Evolutionary conservation across 441 rosid species (phyloP).

Genomic region (Erysimum cheiri): DNA sequence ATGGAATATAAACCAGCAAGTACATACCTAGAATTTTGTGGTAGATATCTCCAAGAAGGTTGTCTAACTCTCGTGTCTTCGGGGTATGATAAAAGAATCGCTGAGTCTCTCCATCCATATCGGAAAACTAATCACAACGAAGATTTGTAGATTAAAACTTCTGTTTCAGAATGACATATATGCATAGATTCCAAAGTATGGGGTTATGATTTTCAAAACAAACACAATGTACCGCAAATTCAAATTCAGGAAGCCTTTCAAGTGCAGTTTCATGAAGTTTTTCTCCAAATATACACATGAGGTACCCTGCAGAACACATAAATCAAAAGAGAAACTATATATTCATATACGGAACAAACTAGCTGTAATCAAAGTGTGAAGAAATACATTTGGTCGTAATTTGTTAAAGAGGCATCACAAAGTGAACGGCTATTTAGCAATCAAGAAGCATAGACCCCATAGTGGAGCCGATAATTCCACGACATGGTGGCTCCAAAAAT

Average conservation of each 20-base stretch:
- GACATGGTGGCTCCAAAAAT: conserved; percentile 8
- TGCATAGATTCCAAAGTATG: conserved; percentile 5
- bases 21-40: conserved; percentile 87
- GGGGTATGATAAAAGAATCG: conserved; percentile 87
- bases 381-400: conserved; percentile 7
- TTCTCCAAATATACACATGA: conserved; percentile 85
- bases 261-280: conserved; percentile 64
- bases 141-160: conserved; percentile 28
- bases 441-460: conserved; percentile 35
- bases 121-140: conserved; percentile 66
- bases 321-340: conserved; percentile 20
- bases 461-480: conserved; percentile 14
- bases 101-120: conserved; percentile 74
- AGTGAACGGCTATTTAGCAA: conserved; percentile 24
- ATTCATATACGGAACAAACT: conserved; percentile 14
- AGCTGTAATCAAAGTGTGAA: conserved; percentile 18
- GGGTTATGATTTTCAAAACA: conserved; percentile 25
- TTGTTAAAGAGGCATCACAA: conserved; percentile 18
- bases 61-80: conserved; percentile 90
- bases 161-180: conserved; percentile 21
- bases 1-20: conserved; percentile 26
- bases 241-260: conserved; percentile 64
- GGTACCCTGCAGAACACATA: conserved; percentile 68
- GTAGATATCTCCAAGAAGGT: conserved; percentile 92
- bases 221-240: conserved; percentile 68